A percentile compares a stretch with the other conserved stretches of the same genome.
These are phyloP conservation scores for Naganishia sp. DNA, from an alignment of 1,284 basidiomycete species.

Conservation along the genomic window DNA sequence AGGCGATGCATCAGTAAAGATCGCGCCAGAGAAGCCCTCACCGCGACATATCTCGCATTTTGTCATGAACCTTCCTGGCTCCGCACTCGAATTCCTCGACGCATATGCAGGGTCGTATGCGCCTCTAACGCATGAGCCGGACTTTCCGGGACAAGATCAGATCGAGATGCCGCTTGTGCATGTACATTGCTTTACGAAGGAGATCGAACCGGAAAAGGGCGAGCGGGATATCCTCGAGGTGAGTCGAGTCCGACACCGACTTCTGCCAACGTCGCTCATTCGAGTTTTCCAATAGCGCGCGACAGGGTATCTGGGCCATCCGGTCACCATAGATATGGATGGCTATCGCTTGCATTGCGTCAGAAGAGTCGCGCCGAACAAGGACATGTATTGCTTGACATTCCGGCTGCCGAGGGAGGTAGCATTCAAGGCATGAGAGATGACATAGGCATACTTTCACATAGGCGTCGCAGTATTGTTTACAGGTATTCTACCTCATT, in stretches of 20 bases:
- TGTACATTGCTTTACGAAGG: constrained; percentile 94
- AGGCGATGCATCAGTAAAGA: background rate
- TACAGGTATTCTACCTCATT: too few relatives aligned
- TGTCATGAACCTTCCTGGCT: constrained; percentile 96
- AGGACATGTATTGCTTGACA: constrained; percentile 97
- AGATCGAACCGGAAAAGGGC: constrained; percentile 69
- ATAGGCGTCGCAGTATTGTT: too few relatives aligned
- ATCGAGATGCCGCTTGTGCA: constrained; percentile 80
- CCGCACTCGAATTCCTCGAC: constrained; percentile 85
- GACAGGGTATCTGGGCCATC: constrained; percentile 64
- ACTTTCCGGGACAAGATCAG: constrained; percentile 36
- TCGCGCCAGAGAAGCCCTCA: constrained; percentile 14
- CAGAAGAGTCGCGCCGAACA: constrained; percentile 90
- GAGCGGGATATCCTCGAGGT: constrained; percentile 77
- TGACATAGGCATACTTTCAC: too few relatives aligned
- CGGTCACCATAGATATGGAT: constrained; percentile 60
- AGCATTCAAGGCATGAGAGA: constrained; percentile 42
- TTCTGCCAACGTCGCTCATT: background rate
- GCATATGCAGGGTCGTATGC: constrained; percentile 72
- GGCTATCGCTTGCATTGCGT: constrained; percentile 69
- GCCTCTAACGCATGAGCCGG: constrained; percentile 42
- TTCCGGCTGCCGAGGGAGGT: constrained; percentile 72
- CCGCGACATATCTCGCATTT: constrained; percentile 73
- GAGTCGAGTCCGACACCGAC: constrained; percentile 40
- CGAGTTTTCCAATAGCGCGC: constrained; percentile 63